A percentile compares a stretch with the other conserved stretches of the same genome.
Conservation (phyloP, 345 rosid species). For the Eutrema japonicum region DNA sequence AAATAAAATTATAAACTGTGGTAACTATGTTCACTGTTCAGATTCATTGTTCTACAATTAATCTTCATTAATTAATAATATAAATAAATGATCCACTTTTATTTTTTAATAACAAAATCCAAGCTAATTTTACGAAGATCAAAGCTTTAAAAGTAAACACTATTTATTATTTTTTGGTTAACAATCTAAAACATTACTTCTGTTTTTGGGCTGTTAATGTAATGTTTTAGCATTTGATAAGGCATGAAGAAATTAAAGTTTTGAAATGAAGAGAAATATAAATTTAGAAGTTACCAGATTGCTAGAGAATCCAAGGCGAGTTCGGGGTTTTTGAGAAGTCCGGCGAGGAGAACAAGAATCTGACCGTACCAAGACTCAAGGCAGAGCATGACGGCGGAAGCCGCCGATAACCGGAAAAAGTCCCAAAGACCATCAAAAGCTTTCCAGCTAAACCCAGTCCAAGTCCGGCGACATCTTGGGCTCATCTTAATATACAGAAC, state of each 20-base stretch:
- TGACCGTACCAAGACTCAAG: slow-evolving; percentile 67
- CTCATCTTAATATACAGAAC: slow-evolving; percentile 57
- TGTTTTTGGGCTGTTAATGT: not conserved
- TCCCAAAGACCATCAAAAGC: slow-evolving; percentile 61
- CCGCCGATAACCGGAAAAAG: slow-evolving; percentile 57
- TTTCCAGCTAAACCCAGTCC: slow-evolving; percentile 59
- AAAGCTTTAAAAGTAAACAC: not conserved
- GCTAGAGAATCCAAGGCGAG: slow-evolving; percentile 63
- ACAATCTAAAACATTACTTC: no score
- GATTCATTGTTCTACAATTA: no score
- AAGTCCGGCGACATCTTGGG: slow-evolving; percentile 51
- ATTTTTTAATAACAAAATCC: not conserved
- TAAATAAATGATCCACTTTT: not conserved
- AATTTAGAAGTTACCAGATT: slow-evolving; percentile 45
- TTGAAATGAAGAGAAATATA: not conserved
- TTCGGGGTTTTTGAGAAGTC: slow-evolving; percentile 63
- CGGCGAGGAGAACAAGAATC: slow-evolving; percentile 63
- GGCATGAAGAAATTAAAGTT: not conserved
- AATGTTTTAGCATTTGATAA: not conserved
- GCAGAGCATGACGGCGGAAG: slow-evolving; percentile 71
- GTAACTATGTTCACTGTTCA: no score
- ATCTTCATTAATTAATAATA: no score
- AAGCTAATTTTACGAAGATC: not conserved
- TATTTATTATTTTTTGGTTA: no score
- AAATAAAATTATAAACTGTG: no score